Percentiles rank a stretch among this genome's conserved stretches.
phyloP scores from a whole-genome alignment of 1,139 yeast genomes.

The Hemisphaericaspora subhashii region DNA sequence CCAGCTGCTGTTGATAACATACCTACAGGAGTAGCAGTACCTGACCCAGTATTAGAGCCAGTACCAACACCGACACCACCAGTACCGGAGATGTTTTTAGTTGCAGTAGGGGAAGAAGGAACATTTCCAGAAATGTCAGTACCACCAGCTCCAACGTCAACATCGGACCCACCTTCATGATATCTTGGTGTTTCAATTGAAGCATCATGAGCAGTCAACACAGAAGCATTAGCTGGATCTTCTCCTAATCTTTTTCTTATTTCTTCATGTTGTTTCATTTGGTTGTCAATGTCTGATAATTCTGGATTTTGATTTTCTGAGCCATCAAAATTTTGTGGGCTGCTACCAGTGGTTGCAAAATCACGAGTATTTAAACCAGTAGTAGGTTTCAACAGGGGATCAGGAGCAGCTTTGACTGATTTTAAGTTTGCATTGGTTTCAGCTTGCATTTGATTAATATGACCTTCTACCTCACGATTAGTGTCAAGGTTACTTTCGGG shows the following conservation, averaged over 20 bases:
- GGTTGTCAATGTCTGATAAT: slow-evolving; percentile 11
- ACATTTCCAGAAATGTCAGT: not conserved
- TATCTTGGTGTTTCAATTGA: slow-evolving; percentile 15
- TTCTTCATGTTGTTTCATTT: slow-evolving; percentile 11
- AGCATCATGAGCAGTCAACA: slow-evolving; percentile 19
- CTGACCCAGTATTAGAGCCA: not conserved
- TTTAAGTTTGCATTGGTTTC: not conserved
- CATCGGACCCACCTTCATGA: slow-evolving; percentile 10
- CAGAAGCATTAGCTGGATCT: slow-evolving; percentile 16
- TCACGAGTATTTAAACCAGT: not conserved
- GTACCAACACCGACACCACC: slow-evolving; percentile 14
- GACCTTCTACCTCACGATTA: not conserved
- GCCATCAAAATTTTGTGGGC: not conserved
- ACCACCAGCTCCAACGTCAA: slow-evolving; percentile 2
- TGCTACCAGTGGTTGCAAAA: slow-evolving; percentile 1
- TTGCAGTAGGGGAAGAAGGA: slow-evolving; percentile 6
- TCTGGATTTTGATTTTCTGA: not conserved
- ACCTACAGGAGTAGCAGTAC: no score
- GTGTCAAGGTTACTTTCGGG: not conserved
- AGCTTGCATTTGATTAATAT: slow-evolving; percentile 10
- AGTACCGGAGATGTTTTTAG: slow-evolving; percentile 13
- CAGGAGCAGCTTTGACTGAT: not conserved
- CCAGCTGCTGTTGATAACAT: no score
- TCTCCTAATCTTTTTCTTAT: slow-evolving; percentile 9
- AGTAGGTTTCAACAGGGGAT: not conserved